Evolutionary conservation across 1,139 yeast genomes (phyloP).

Genomic region (Blastobotrys raffinosifermentans): DNA sequence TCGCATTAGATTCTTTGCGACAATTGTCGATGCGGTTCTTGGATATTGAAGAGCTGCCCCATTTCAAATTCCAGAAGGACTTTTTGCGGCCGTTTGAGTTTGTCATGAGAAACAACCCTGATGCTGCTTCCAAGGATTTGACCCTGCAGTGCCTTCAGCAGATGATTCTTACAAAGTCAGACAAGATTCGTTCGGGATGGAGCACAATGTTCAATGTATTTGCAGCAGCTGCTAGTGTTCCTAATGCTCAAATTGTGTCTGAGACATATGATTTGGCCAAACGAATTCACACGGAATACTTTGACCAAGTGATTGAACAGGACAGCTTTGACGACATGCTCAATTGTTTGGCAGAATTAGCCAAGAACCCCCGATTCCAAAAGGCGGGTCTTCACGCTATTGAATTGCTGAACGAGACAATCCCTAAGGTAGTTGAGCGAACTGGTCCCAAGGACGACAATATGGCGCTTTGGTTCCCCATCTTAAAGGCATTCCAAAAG

Average conservation of each 20-base stretch:
- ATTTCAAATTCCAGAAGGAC: constrained; percentile 92
- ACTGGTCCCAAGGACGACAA: background rate
- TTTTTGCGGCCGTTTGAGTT: constrained; percentile 83
- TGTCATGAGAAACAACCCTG: constrained; percentile 61
- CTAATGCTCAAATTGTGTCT: constrained; percentile 44
- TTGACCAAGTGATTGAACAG: constrained; percentile 60
- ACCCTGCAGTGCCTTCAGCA: constrained; percentile 84
- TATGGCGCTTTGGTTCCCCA: constrained; percentile 60
- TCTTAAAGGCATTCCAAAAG: constrained; percentile 77
- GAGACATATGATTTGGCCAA: constrained; percentile 61
- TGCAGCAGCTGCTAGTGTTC: constrained; percentile 54
- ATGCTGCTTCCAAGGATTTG: constrained; percentile 77
- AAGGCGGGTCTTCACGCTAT: constrained; percentile 74
- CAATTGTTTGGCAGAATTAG: constrained; percentile 69
- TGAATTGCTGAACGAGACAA: constrained; percentile 63
- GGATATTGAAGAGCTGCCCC: constrained; percentile 88
- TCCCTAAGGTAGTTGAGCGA: constrained; percentile 42
- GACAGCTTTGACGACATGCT: constrained; percentile 73
- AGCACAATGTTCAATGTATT: constrained; percentile 77
- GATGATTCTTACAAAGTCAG: constrained; percentile 73
- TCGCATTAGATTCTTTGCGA: constrained; percentile 90
- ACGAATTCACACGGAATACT: constrained; percentile 56
- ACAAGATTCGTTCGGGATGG: constrained; percentile 90
- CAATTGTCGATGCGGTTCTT: constrained; percentile 90
- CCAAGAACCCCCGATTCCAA: constrained; percentile 80